phyloP scores from a whole-genome alignment of 495 filamentous ascomycete species.

The Trichoderma asperelloides region DNA sequence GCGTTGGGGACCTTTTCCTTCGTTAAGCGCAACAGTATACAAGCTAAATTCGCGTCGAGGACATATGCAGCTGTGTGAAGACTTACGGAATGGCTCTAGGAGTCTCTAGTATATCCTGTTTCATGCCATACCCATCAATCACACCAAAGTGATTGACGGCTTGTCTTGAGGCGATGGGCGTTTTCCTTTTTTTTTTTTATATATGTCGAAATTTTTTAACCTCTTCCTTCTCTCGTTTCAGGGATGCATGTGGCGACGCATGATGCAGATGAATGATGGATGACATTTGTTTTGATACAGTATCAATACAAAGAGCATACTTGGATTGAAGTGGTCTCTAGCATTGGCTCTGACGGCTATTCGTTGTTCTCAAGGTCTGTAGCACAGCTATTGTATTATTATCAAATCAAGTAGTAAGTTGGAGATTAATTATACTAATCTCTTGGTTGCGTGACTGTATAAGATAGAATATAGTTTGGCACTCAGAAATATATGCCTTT shows the following conservation, averaged over 20 bases:
- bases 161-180: background rate
- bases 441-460: background rate
- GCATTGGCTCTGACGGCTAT: background rate
- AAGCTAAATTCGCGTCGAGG: background rate
- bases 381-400: background rate
- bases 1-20: slow-evolving; percentile 46
- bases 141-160: background rate
- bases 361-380: background rate
- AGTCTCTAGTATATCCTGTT: background rate
- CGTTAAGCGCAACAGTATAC: slow-evolving; percentile 26
- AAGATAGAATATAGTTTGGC: background rate
- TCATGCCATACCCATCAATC: background rate
- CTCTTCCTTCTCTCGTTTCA: background rate
- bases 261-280: background rate
- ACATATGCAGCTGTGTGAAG: background rate
- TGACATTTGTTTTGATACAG: slow-evolving; percentile 2
- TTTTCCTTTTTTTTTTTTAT: background rate
- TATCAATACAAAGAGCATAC: slow-evolving; percentile 3
- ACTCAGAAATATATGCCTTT: background rate
- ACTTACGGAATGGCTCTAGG: background rate
- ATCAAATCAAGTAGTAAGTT: background rate
- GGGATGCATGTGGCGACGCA: slow-evolving; percentile 6
- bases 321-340: background rate
- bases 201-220: background rate
- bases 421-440: background rate